These are phyloP conservation scores for Anisodus acutangulus DNA, from an alignment of 257 asterid species.

Conservation along the genomic window DNA sequence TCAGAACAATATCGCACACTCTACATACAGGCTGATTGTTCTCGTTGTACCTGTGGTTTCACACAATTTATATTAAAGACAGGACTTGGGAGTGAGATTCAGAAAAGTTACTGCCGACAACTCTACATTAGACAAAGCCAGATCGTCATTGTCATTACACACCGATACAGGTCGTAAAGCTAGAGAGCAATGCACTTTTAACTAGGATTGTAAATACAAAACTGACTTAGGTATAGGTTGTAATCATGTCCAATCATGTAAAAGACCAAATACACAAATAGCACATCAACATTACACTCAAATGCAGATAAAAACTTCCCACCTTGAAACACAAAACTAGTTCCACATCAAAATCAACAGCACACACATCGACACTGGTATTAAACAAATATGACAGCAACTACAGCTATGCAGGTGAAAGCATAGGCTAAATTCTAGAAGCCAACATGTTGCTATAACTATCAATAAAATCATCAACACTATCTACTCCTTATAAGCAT, in stretches of 20 bases:
- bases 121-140: not conserved
- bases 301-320: constrained; percentile 10
- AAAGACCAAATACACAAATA: constrained; percentile 18
- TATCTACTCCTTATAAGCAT: not conserved
- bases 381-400: constrained; percentile 10
- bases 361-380: not conserved
- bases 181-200: not conserved
- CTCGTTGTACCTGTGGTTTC: constrained; percentile 74
- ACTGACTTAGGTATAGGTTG: not conserved
- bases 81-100: not conserved
- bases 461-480: not conserved
- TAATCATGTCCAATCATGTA: constrained; percentile 25
- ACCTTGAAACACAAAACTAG: constrained; percentile 8
- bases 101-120: not conserved
- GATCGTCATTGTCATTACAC: not conserved
- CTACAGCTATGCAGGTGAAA: not conserved
- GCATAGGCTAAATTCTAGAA: not conserved
- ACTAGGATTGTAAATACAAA: not conserved
- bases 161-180: not conserved
- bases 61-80: not conserved
- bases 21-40: constrained; percentile 78
- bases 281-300: not conserved
- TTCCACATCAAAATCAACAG: constrained; percentile 25
- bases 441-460: not conserved
- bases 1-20: constrained; percentile 77